Evolutionary conservation across 106 monocot genomes (phyloP), one percentile per base, ranked within the genome.

Genomic region (Dendrobium chrysotoxum): DNA sequence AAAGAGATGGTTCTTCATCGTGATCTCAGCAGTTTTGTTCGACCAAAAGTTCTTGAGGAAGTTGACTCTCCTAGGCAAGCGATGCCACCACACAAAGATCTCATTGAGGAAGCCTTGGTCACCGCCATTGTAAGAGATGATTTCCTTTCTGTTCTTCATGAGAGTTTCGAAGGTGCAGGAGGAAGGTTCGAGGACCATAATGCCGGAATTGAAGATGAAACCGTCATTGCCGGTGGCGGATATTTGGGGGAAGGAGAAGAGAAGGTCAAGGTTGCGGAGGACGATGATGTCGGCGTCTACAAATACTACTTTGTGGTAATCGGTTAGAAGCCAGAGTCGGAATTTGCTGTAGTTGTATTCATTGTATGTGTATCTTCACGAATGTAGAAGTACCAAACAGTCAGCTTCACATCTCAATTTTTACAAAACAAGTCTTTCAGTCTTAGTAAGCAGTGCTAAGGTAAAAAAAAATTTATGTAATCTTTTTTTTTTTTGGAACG

Each of bases 321-420:
- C 80, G 5, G 89, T 89, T 25, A 93, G 91, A 72, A 89, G 90
- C 92, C 92, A 95, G 64, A 95, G 87, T 16, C 95, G 85, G 85
- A 96, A 66, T 86, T 96, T 96, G 93, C 93, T 96, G 95, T 88
- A 96, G 85, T 96, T 96, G 86, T 96, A 89, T 82, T 96, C 93
- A 82, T 96, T 96, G 87, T 96, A 93, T 78, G 93, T 81, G 78
- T 84, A n/a, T 18, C 76, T 76, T 76, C 15, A 50, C 40, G 1
- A 6, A 7, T 11, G 13, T 0, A 13, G 3, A 15, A 15, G 1
- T 13, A 7, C 4, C 6, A 7, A 44, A 44, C 44, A 13, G 15
- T 50, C 13, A 50, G 13, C 16, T 50, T 50, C 50, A 13, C 50
- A 50, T 50, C n/a, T 61, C 8, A 61, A 23, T 3, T 20, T 61